Percentiles rank a stretch among this genome's conserved stretches.
phyloP scores from a whole-genome alignment of 2,329 filamentous ascomycete genomes.

The Neodidymelliopsis sp. region DNA sequence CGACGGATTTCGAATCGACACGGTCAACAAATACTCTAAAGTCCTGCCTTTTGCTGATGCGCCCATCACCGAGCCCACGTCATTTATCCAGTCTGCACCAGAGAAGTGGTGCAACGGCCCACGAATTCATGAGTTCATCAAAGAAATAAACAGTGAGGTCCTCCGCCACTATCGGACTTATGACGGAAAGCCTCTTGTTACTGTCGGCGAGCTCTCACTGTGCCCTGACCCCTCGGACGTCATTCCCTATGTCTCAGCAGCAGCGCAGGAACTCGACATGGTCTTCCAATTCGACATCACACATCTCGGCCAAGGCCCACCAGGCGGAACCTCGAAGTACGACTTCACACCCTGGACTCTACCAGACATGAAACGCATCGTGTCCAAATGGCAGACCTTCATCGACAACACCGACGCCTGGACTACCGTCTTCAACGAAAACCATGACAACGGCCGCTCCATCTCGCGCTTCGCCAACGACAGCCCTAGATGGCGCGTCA shows the following conservation, averaged over 20 bases:
- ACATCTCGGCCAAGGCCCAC: constrained; percentile 46
- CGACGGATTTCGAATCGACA: constrained; percentile 58
- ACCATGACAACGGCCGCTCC: constrained; percentile 67
- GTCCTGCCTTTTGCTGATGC: constrained; percentile 54
- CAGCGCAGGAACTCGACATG: constrained; percentile 56
- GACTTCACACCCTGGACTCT: constrained; percentile 50
- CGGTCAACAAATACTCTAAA: constrained; percentile 60
- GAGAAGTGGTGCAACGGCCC: constrained; percentile 65
- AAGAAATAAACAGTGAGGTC: constrained; percentile 60
- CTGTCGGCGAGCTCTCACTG: constrained; percentile 66
- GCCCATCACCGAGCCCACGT: constrained; percentile 49
- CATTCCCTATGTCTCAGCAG: constrained; percentile 52
- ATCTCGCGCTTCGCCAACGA: constrained; percentile 62
- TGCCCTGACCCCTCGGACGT: constrained; percentile 53
- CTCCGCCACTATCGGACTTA: constrained; percentile 63
- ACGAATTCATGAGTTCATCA: constrained; percentile 64
- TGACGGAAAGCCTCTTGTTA: constrained; percentile 51
- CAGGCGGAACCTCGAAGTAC: constrained; percentile 42
- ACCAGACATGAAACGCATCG: constrained; percentile 52
- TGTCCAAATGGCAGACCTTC: constrained; percentile 56
- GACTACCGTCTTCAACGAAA: constrained; percentile 68
- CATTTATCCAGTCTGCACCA: constrained; percentile 57
- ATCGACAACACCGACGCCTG: constrained; percentile 59
- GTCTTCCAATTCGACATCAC: constrained; percentile 58
- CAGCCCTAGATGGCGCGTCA: constrained; percentile 53